These are phyloP conservation scores for Trichaptum fuscoviolaceum DNA, from an alignment of 768 basidiomycete genomes.

Conservation along the genomic window DNA sequence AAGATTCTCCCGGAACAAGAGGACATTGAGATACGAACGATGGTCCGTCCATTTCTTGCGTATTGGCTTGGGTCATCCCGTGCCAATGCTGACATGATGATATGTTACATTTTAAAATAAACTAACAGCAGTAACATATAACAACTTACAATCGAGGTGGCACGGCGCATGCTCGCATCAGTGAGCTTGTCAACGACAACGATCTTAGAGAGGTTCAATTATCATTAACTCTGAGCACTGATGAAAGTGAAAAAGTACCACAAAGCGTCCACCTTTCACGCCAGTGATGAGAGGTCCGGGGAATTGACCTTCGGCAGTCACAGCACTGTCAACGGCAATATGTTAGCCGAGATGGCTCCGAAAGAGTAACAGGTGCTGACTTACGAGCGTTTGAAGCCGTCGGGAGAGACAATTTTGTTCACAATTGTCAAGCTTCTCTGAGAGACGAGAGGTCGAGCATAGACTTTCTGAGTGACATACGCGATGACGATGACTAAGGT, in stretches of 20 bases:
- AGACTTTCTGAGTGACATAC: not conserved
- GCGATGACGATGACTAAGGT: not conserved
- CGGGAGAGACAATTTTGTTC: not conserved
- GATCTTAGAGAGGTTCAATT: constrained; percentile 16
- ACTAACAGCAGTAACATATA: not conserved
- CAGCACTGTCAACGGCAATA: constrained; percentile 4
- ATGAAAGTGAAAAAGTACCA: not conserved
- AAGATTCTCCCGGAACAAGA: constrained; percentile 34
- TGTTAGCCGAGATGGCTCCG: not conserved
- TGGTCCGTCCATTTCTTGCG: constrained; percentile 34
- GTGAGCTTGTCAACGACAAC: constrained; percentile 42
- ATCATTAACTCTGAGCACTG: not conserved
- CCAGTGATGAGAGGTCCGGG: constrained; percentile 15
- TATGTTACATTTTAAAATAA: not conserved
- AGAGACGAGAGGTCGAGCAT: not conserved
- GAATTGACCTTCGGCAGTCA: constrained; percentile 12
- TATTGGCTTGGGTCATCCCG: constrained; percentile 26
- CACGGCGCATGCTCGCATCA: constrained; percentile 41
- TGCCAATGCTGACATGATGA: constrained; percentile 22
- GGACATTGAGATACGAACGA: constrained; percentile 42
- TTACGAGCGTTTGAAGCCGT: constrained; percentile 1
- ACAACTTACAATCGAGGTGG: constrained; percentile 43
- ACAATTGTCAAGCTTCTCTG: not conserved
- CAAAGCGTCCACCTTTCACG: constrained; percentile 8
- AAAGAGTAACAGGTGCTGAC: not conserved